Base-by-base conservation (phyloP, 2,329 filamentous ascomycete genomes). In the Exophiala viscosa region DNA sequence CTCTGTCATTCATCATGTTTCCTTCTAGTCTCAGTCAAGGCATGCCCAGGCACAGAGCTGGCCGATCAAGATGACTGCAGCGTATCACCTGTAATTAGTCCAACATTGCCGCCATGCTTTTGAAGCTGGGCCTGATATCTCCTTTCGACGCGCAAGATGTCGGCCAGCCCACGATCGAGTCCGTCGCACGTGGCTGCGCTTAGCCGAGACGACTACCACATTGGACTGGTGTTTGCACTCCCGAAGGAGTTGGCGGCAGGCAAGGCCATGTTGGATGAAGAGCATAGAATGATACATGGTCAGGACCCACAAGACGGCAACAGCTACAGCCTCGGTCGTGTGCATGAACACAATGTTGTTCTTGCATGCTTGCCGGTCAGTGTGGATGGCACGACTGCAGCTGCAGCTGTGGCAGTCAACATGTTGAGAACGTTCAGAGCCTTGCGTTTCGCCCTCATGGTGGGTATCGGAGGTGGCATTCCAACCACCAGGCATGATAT, bases 201-300 rank as follows among this genome's bases (percentile, higher is more conserved):
- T 6, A 23, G 20, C 20, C 20, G 20, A 23, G 48, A 50, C 4
- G 14, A 50, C n/a, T 50, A 50, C 28, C 45, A 50, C 18, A 41
- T 52, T 31, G 58, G 45, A 13, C n/a, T 44, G 40, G 44, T 60
- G 10, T 59, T 49, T 10, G 54, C 59, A 6, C 50, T 61, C 7
- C 49, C 15, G 13, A 14, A 31, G 15, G 44, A 57, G 36, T 72
- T 71, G 20, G 66, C 69, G 4, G 62, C 65, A 3, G 68, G 56
- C 8, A 44, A 39, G n/a, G 39, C 48, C 13, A 47, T 50, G 17
- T 17, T 60, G 31, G 58, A 58, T 40, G 58, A 63, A 39, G 33
- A 44, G 14, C 57, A 64, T 47, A 32, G 50, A 2, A 46, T 51
- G 9, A 46, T 59, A 10, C 45, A 60, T 1, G 38, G 56, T 1